Conservation (phyloP, 2,329 filamentous ascomycete species). For the Endocalyx cinctus region DNA sequence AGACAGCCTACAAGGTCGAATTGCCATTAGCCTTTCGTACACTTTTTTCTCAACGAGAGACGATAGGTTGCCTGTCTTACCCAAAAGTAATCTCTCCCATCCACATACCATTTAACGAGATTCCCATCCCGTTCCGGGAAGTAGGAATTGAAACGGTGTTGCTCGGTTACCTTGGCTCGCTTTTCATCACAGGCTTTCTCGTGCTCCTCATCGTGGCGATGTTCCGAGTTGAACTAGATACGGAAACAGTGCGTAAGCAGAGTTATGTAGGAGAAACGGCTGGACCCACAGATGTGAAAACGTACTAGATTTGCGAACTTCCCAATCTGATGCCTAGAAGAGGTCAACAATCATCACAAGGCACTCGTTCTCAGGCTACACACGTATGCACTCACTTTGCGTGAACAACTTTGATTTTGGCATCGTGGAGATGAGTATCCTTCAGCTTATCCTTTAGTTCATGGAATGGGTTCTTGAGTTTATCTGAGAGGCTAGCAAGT, state of each 20-base stretch:
- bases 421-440: slow-evolving; percentile 49
- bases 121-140: slow-evolving; percentile 85
- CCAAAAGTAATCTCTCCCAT: slow-evolving; percentile 93
- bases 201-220: slow-evolving; percentile 91
- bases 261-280: slow-evolving; percentile 1
- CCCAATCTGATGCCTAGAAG: slow-evolving; percentile 50
- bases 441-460: slow-evolving; percentile 49
- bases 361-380: too few species aligned
- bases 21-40: slow-evolving; percentile 4
- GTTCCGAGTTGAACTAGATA: slow-evolving; percentile 70
- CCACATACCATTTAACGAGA: slow-evolving; percentile 93
- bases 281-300: not conserved
- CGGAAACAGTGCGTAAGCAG: slow-evolving; percentile 7
- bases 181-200: slow-evolving; percentile 81
- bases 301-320: slow-evolving; percentile 59
- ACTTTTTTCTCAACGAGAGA: not conserved
- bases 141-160: slow-evolving; percentile 83
- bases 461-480: slow-evolving; percentile 45
- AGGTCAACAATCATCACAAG: too few species aligned
- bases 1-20: slow-evolving; percentile 56
- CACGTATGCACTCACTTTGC: slow-evolving; percentile 57
- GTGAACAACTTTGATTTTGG: slow-evolving; percentile 53
- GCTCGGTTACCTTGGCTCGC: slow-evolving; percentile 64
- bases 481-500: slow-evolving; percentile 35
- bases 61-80: slow-evolving; percentile 27